phyloP scores from a whole-genome alignment of 345 rosid genomes.

The Citrus inodora region DNA sequence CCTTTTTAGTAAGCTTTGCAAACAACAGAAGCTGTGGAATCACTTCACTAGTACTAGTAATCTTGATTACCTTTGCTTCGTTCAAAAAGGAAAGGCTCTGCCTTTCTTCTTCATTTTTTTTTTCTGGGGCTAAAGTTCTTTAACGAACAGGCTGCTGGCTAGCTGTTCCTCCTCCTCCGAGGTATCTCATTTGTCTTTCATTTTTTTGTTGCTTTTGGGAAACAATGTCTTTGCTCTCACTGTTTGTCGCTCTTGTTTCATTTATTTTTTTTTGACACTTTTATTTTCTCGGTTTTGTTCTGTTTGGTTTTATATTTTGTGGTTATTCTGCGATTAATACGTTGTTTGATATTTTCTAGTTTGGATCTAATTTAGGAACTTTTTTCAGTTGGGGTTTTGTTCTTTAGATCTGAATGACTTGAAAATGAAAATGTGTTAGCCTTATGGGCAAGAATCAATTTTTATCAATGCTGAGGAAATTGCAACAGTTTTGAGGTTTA shows the following conservation, averaged over 20 bases:
- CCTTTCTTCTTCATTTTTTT: no score
- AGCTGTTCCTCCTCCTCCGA: conserved; percentile 4
- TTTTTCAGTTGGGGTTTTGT: conserved; percentile 1
- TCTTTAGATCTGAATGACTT: conserved; percentile 37
- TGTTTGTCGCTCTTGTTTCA: neutral
- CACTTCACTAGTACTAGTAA: no score
- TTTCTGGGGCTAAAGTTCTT: neutral
- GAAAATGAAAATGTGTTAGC: neutral
- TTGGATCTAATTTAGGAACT: conserved; percentile 37
- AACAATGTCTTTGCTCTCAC: neutral
- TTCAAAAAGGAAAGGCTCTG: neutral
- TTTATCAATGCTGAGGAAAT: neutral
- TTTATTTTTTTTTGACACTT: neutral
- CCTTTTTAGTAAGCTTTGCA: no score
- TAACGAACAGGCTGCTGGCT: neutral
- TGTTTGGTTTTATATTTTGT: neutral
- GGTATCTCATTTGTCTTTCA: conserved; percentile 20
- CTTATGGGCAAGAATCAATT: neutral
- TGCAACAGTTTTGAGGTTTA: neutral
- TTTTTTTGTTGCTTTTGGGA: neutral
- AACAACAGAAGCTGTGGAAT: no score
- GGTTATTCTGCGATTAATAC: neutral
- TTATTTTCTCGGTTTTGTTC: neutral
- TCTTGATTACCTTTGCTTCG: neutral
- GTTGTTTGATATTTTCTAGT: neutral